Evolutionary conservation across 2,329 filamentous ascomycete species (phyloP).

Genomic region (Microthyrium microscopicum): DNA sequence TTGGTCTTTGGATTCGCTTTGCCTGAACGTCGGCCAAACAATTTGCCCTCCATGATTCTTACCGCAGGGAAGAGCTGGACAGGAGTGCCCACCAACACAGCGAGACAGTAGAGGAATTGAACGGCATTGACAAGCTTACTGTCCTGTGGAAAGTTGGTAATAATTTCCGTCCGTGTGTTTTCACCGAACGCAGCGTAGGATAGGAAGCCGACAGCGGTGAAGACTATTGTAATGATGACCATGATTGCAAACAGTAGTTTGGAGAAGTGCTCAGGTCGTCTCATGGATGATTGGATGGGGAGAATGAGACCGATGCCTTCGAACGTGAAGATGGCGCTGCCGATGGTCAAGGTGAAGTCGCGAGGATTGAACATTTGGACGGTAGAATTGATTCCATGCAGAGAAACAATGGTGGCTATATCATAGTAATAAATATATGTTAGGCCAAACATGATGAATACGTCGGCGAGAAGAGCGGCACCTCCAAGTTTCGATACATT

Average conservation of each 20-base stretch:
- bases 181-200: conserved; percentile 60
- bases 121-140: conserved; percentile 59
- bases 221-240: conserved; percentile 56
- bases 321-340: conserved; percentile 61
- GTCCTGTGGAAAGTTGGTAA: conserved; percentile 57
- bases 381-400: conserved; percentile 39
- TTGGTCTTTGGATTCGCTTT: conserved; percentile 49
- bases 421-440: conserved; percentile 61
- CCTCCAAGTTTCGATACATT: conserved; percentile 61
- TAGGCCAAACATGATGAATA: conserved; percentile 55
- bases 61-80: conserved; percentile 61
- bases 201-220: conserved; percentile 54
- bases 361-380: conserved; percentile 55
- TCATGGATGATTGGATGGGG: conserved; percentile 63
- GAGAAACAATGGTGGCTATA: conserved; percentile 35
- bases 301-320: conserved; percentile 64
- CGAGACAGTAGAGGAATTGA: conserved; percentile 57
- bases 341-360: conserved; percentile 53
- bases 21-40: conserved; percentile 51
- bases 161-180: conserved; percentile 54
- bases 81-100: conserved; percentile 55
- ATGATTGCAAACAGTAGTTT: conserved; percentile 51
- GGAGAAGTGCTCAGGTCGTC: conserved; percentile 49
- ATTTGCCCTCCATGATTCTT: conserved; percentile 50
- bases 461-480: conserved; percentile 51